Evolutionary conservation across 306 rosid species (phyloP), one percentile per base, ranked within the genome.

Genomic region (Acmispon strigosus): DNA sequence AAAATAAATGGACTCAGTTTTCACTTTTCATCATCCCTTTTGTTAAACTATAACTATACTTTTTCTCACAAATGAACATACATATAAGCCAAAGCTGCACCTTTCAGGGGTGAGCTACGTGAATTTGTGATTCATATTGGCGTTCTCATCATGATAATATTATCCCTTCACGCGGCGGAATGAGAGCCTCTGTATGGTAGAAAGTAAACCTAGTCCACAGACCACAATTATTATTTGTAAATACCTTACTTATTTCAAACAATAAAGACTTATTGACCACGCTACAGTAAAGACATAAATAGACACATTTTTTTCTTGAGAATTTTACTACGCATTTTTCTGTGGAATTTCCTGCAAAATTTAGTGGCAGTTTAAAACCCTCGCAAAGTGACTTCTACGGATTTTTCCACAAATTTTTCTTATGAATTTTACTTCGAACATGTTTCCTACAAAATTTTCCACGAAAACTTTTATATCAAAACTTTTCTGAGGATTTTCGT

Each of bases 191-290:
- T 74, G 53, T 65, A 53, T 63, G 67, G 15, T 45, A 22, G 11
- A 64, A 74, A 52, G 70, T 48, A 66, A 78, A 60, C 37, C 51
- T 7, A 22, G 61, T 75, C 86, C 86, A 78, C 78, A 55, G n/a
- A n/a, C n/a, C n/a, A n/a, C n/a, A n/a, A 59, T 56, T 57, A 13
- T 44, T 54, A 5, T 32, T 32, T 32, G 0, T 1, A 44, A 11
- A 61, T 47, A 51, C 51, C 32, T 49, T 51, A 58, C 50, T 6
- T 10, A 11, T 27, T 18, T 9, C 4, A 34, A 27, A 12, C n/a
- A n/a, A n/a, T n/a, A n/a, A n/a, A n/a, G n/a, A n/a, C n/a, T n/a
- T n/a, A n/a, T n/a, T n/a, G n/a, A n/a, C n/a, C n/a, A n/a, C n/a
- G n/a, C n/a, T n/a, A n/a, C n/a, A n/a, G n/a, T n/a, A n/a, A n/a